phyloP scores from a whole-genome alignment of 1,284 basidiomycete species.

The Cerrena zonata region DNA sequence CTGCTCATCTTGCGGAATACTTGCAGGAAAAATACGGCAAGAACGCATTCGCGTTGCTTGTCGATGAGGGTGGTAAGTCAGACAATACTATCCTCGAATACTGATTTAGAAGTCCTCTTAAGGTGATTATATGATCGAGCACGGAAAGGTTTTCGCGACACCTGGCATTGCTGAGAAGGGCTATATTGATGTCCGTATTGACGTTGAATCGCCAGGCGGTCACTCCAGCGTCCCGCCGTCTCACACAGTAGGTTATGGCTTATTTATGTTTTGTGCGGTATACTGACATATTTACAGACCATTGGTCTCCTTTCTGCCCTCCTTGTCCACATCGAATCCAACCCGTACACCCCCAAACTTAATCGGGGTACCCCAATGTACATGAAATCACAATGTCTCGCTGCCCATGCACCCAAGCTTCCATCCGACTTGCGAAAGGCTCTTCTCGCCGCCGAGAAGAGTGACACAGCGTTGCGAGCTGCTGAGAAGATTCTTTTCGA shows the following conservation, averaged over 20 bases:
- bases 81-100: slow-evolving; percentile 4
- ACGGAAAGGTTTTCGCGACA: slow-evolving; percentile 38
- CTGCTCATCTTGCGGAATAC: slow-evolving; percentile 38
- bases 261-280: no score
- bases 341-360: slow-evolving; percentile 38
- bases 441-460: slow-evolving; percentile 32
- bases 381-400: slow-evolving; percentile 37
- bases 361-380: slow-evolving; percentile 41
- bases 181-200: slow-evolving; percentile 49
- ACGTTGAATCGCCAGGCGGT: slow-evolving; percentile 55
- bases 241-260: slow-evolving; percentile 39
- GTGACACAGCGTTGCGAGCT: slow-evolving; percentile 36
- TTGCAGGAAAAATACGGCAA: slow-evolving; percentile 47
- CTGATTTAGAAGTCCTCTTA: background rate
- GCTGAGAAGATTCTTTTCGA: slow-evolving; percentile 37
- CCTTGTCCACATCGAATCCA: slow-evolving; percentile 45
- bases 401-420: slow-evolving; percentile 41
- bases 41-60: slow-evolving; percentile 49
- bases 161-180: slow-evolving; percentile 65
- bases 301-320: slow-evolving; percentile 54
- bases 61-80: slow-evolving; percentile 44
- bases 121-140: slow-evolving; percentile 32
- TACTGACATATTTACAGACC: slow-evolving; percentile 26
- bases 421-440: slow-evolving; percentile 32
- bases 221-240: slow-evolving; percentile 60